Evolutionary conservation across 2,329 filamentous ascomycete genomes (phyloP).

Genomic region (Blastomyces parvus): DNA sequence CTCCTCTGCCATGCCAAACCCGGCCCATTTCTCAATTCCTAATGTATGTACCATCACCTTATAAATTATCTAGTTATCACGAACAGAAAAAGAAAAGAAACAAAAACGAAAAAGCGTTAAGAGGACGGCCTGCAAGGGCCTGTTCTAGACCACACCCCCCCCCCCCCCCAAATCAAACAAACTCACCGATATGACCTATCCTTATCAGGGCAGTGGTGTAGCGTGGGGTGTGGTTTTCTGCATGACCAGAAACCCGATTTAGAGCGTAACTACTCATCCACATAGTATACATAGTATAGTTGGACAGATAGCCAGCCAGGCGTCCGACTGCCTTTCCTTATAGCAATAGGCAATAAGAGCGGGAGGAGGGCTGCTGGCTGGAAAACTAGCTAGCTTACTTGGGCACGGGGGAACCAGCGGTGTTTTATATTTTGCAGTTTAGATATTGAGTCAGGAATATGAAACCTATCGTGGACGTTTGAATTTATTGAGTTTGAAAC

Average conservation of each 20-base stretch:
- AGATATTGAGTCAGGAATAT: no score
- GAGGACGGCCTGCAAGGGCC: background rate
- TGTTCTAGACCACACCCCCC: background rate
- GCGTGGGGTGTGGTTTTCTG: slow-evolving; percentile 2
- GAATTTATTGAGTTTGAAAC: no score
- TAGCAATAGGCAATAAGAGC: no score
- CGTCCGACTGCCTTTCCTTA: no score
- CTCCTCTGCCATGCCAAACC: background rate
- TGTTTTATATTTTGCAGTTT: no score
- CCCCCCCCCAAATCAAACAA: no score
- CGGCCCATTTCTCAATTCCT: background rate
- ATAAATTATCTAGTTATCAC: no score
- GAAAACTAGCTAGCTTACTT: no score
- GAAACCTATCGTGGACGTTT: no score
- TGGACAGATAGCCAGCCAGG: background rate
- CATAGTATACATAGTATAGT: background rate
- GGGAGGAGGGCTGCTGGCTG: no score
- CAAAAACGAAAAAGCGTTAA: background rate
- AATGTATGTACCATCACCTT: background rate
- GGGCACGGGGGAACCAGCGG: no score
- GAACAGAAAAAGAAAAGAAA: background rate
- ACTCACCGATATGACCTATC: background rate
- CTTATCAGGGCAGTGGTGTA: background rate
- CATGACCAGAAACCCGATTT: background rate
- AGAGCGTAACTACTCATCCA: background rate